Conservation (phyloP, 164 flowering plant genomes). For the Chloranthus sessilifolius region DNA sequence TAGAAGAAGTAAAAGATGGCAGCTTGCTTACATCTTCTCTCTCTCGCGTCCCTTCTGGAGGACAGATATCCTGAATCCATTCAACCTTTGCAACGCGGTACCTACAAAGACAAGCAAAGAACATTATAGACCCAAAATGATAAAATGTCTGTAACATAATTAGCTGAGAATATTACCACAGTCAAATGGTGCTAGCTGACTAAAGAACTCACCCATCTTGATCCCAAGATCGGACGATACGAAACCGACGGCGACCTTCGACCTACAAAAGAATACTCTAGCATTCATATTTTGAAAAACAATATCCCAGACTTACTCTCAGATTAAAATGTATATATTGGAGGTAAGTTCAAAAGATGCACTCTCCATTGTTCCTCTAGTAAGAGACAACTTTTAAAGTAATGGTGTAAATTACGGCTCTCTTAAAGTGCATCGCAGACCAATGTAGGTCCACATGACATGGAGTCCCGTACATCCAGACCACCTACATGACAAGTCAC, state of each 20-base stretch:
- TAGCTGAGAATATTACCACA: not conserved
- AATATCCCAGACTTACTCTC: too few species aligned
- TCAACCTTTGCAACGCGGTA: slow-evolving; percentile 91
- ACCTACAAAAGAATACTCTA: slow-evolving; percentile 40
- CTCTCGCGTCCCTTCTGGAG: slow-evolving; percentile 49
- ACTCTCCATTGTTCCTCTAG: too few species aligned
- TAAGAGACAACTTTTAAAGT: too few species aligned
- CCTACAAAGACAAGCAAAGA: slow-evolving; percentile 30
- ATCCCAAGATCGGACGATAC: slow-evolving; percentile 70
- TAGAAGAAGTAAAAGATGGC: not conserved
- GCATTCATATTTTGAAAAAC: too few species aligned
- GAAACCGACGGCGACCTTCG: slow-evolving; percentile 89
- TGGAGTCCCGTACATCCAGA: too few species aligned
- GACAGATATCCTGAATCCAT: slow-evolving; percentile 68
- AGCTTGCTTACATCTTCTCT: slow-evolving; percentile 50
- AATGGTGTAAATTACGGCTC: too few species aligned
- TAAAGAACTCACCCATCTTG: slow-evolving; percentile 83
- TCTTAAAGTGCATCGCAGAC: too few species aligned
- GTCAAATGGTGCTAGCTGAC: not conserved
- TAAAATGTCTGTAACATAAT: too few species aligned
- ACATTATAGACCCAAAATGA: not conserved
- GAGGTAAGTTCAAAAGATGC: too few species aligned
- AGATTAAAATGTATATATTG: too few species aligned
- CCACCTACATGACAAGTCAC: too few species aligned
- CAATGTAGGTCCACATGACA: too few species aligned